Base-by-base conservation (phyloP, 352 stramenopile species). In the Phytophthora multivora region DNA sequence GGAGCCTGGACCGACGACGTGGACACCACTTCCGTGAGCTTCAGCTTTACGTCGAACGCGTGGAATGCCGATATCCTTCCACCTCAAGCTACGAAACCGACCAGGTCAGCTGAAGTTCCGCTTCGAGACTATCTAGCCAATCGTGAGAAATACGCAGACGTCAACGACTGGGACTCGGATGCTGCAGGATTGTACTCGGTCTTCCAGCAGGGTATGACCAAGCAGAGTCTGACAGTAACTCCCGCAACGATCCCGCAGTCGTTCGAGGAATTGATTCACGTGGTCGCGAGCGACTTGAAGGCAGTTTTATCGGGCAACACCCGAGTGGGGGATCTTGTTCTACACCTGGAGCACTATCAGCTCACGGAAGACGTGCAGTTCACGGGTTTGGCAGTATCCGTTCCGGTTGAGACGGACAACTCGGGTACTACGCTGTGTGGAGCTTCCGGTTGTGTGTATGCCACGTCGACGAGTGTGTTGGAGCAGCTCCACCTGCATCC, bases 11-110 rank as follows among this genome's bases (percentile, higher is more conserved):
- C 56, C 18, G 59, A 79, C 23, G 71, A 79, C 12, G 63, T 79
- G 38, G 71, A 79, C 56, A 74, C 71, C n/a, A 75, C 71, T 16
- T 72, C 56, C 4, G 63, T 75, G 21, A 70, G 53, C 19, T 60
- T 79, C 43, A 76, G 73, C 21, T 77, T 74, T 13, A 57, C 53
- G 7, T 63, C 64, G 6, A 63, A 71, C 41, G 56, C 69, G 11
- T 82, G 73, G 73, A 77, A 64, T n/a, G 26, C 13, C 5, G 41
- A 56, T 19, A 15, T 80, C 5, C 41, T 75, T 16, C 49, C 38
- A 21, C 69, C 36, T 10, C 39, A 66, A 28, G 30, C 33, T 19
- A 42, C 5, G 15, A 33, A 18, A 8, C 48, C 51, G 5, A 55
- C 35, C 3, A 56, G 35, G n/a, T 41, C 54, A 19, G 33, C 18